Evolutionary conservation across 768 basidiomycete genomes (phyloP).

Genomic region (Clitopilus hobsonii): DNA sequence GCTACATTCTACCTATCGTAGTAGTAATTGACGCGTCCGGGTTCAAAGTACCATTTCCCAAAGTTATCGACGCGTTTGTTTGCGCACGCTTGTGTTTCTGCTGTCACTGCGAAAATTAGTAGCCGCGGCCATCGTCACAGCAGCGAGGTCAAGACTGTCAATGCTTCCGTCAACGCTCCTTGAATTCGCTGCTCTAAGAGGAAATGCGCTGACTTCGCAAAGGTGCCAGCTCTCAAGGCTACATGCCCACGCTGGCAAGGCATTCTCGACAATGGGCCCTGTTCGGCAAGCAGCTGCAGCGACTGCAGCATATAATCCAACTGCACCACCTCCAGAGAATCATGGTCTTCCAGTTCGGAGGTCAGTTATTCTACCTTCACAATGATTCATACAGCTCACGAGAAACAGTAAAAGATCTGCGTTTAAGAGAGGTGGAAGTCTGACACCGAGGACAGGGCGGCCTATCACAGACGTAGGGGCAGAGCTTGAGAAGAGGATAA

Average conservation of each 20-base stretch:
- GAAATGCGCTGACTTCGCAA: not conserved
- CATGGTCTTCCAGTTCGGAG: not conserved
- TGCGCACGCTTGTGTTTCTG: not conserved
- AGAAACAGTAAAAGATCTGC: not conserved
- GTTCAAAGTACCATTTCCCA: not conserved
- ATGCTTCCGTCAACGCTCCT: not conserved
- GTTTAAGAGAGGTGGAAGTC: conserved; percentile 5
- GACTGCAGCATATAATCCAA: not conserved
- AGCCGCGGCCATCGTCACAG: no score
- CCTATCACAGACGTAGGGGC: conserved; percentile 9
- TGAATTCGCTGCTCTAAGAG: not conserved
- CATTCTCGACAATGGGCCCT: not conserved
- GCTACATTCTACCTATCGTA: no score
- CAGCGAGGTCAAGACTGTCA: not conserved
- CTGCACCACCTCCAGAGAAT: not conserved
- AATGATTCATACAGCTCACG: not conserved
- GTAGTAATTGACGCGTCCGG: not conserved
- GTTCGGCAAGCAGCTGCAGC: not conserved
- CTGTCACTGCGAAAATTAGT: not conserved
- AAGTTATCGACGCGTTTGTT: not conserved
- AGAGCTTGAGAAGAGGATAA: conserved; percentile 31
- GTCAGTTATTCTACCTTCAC: not conserved
- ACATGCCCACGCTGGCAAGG: not conserved
- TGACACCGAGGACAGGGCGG: conserved; percentile 11
- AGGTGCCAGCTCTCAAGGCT: not conserved